Conservation (phyloP, 2,329 filamentous ascomycete genomes). For the Exophiala aquamarina region DNA sequence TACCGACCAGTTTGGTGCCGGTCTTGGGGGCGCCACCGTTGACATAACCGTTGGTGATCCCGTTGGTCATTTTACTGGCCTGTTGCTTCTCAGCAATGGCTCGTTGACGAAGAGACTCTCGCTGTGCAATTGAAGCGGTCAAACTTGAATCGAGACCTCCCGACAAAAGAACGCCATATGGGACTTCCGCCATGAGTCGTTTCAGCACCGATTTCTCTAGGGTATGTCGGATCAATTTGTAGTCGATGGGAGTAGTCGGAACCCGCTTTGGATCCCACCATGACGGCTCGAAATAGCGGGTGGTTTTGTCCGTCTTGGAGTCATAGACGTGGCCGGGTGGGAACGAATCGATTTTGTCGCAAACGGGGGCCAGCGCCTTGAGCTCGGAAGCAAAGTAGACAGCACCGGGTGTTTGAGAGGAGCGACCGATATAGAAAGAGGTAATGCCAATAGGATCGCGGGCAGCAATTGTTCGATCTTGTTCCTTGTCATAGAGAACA, state of each 20-base stretch:
- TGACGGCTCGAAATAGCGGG: slow-evolving; percentile 83
- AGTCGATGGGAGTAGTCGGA: slow-evolving; percentile 77
- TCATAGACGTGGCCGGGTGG: slow-evolving; percentile 96
- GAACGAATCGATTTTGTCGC: slow-evolving; percentile 92
- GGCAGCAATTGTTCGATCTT: slow-evolving; percentile 89
- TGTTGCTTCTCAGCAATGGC: slow-evolving; percentile 48
- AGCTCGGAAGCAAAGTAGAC: slow-evolving; percentile 97
- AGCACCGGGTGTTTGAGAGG: slow-evolving; percentile 75
- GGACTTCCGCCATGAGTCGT: slow-evolving; percentile 97
- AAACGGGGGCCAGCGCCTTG: slow-evolving; percentile 88
- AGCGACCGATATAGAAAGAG: slow-evolving; percentile 94
- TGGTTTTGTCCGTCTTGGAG: slow-evolving; percentile 81
- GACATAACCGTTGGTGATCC: slow-evolving; percentile 38
- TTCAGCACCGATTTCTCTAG: slow-evolving; percentile 93
- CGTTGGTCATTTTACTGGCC: slow-evolving; percentile 46
- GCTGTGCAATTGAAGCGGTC: slow-evolving; percentile 91
- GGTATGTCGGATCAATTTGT: slow-evolving; percentile 75
- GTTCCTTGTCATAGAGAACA: slow-evolving; percentile 92
- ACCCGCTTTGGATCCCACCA: slow-evolving; percentile 87
- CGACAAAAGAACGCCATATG: slow-evolving; percentile 92
- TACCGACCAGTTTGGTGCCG: slow-evolving; percentile 76
- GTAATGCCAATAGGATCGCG: slow-evolving; percentile 96
- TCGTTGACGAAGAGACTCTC: slow-evolving; percentile 80
- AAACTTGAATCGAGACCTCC: slow-evolving; percentile 94
- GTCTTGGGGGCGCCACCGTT: slow-evolving; percentile 51